phyloP scores from a whole-genome alignment of 78 protist species.

The Speleostelium caveatum region DNA sequence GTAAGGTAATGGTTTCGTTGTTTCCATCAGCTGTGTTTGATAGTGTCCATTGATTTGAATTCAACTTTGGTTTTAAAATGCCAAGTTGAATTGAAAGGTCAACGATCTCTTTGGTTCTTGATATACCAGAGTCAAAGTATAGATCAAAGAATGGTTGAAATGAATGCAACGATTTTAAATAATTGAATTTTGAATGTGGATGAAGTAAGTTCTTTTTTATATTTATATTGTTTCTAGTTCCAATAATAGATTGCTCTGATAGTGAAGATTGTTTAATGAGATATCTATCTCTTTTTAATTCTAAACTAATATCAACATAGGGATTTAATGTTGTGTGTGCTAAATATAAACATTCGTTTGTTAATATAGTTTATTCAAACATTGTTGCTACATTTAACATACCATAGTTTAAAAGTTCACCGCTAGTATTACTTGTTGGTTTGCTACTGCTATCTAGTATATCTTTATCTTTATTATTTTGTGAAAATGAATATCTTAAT shows the following conservation, averaged over 20 bases:
- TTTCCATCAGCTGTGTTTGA: too few relatives aligned
- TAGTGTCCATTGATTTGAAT: too few relatives aligned
- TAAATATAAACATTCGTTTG: too few relatives aligned
- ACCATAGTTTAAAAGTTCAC: too few relatives aligned
- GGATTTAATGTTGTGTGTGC: conserved; percentile 11
- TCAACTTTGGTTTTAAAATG: too few relatives aligned
- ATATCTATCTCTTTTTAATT: conserved; percentile 58
- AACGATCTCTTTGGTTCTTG: too few relatives aligned
- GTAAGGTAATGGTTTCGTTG: too few relatives aligned
- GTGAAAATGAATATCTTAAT: conserved; percentile 16
- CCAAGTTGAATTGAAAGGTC: too few relatives aligned
- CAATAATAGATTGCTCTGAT: background rate
- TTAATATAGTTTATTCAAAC: too few relatives aligned
- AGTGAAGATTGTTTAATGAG: background rate
- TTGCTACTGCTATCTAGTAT: too few relatives aligned
- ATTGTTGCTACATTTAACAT: too few relatives aligned
- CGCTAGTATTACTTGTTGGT: too few relatives aligned
- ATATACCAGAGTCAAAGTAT: conserved; percentile 13
- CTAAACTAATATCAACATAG: conserved; percentile 39
- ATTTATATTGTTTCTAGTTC: background rate
- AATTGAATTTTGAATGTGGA: background rate
- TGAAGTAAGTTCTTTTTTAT: conserved; percentile 26
- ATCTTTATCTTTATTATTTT: conserved; percentile 3
- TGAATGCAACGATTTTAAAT: background rate
- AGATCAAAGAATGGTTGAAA: conserved; percentile 30